These are phyloP conservation scores for Fraxinus nigra DNA, from an alignment of 305 asterid genomes.

Conservation along the genomic window DNA sequence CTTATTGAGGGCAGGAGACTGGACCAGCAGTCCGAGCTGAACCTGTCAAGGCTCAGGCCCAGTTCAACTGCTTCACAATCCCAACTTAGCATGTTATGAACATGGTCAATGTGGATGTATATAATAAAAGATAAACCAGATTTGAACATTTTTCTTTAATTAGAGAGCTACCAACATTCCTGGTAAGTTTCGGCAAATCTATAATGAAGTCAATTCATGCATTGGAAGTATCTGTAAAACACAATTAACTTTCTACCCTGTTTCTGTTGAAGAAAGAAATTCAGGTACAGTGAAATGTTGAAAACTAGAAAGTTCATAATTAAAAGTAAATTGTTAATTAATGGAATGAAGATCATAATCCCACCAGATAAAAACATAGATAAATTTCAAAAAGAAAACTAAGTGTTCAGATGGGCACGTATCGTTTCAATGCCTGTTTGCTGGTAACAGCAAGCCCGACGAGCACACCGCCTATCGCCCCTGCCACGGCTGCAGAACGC, in stretches of 20 bases:
- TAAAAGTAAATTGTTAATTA: neutral
- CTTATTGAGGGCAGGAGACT: neutral
- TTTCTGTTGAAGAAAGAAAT: neutral
- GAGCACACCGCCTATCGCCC: conserved; percentile 86
- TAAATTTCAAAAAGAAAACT: neutral
- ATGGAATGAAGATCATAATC: neutral
- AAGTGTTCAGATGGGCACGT: conserved; percentile 58
- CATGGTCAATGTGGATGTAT: neutral
- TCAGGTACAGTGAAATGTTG: neutral
- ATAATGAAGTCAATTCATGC: neutral
- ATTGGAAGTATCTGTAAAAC: neutral
- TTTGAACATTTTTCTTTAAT: neutral
- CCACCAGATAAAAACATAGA: neutral
- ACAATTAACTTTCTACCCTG: neutral
- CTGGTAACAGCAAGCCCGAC: conserved; percentile 79
- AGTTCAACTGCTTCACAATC: neutral
- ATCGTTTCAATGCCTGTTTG: conserved; percentile 79
- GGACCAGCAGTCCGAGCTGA: neutral
- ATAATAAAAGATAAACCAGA: neutral
- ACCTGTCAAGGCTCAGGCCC: neutral
- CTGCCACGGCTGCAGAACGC: conserved; percentile 94
- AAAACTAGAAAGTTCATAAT: neutral
- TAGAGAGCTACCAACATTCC: neutral
- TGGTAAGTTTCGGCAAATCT: neutral
- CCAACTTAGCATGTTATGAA: neutral